Base-by-base conservation (phyloP, 257 asterid species). In the Salvia miltiorrhiza region DNA sequence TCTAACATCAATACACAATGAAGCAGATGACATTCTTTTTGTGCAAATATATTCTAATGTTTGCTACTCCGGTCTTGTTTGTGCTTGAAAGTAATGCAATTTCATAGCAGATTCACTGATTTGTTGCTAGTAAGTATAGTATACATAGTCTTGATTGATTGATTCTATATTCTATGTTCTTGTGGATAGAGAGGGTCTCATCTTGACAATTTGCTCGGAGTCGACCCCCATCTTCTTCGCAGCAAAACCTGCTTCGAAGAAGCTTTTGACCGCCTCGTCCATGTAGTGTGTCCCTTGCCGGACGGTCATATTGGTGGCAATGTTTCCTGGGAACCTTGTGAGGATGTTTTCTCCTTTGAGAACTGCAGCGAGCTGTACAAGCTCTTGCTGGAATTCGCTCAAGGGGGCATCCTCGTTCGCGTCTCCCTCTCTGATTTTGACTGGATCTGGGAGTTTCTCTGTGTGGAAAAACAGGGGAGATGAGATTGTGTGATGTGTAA, bases 131-230 rank as follows among this genome's bases (percentile, higher is more conserved):
- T 23, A 21, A 20, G 33, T 52, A 52, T 52, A 19, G 7, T 49
- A 16, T 4, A 10, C 17, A 21, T 52, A 52, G 7, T 50, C 13
- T 52, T 52, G 59, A 13, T 24, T 23, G 35, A 30, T 30, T n/a
- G 33, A 52, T 23, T 52, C 32, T 52, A 11, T 13, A 20, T 60
- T 64, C 16, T 82, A 53, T 9, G 82, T 4, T 79, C 88, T 81
- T 7, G 97, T 81, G 1, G 89, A 84, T 4, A 93, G 92, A 30
- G 98, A 88, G 20, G 97, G 95, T 70, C 86, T 81, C 98, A 93
- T 90, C 73, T 84, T 84, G 9, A 90, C 89, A 44, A 85, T 83
- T 10, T 84, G 97, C 21, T 90, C 77, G 7, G 47, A 80, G 30
- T 83, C 77, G 26, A 84, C 95, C 2, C 90, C 96, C 88, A 90